Conservation (phyloP, 2,329 filamentous ascomycete genomes). For the Monilinia fructicola region DNA sequence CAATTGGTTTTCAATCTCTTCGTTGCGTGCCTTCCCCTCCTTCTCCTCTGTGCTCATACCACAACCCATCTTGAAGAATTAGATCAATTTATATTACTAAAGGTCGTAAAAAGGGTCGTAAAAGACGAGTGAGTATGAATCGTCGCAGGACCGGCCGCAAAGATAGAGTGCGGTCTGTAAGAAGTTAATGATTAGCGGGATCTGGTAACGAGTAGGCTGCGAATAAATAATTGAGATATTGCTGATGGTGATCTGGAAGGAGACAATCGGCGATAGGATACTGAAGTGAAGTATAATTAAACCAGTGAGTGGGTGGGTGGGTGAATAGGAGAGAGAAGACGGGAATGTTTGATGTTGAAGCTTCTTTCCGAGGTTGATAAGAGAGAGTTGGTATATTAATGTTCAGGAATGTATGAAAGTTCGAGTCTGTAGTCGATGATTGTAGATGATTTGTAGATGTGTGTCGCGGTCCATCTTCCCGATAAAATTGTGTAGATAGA, state of each 20-base stretch:
- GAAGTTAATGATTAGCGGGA: constrained; percentile 20
- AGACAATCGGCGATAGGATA: not conserved
- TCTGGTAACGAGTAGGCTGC: not conserved
- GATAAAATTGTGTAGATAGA: not conserved
- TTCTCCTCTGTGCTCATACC: constrained; percentile 99
- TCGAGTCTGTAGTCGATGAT: not conserved
- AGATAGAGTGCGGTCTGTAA: constrained; percentile 63
- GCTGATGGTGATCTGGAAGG: constrained; percentile 5
- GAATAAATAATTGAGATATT: constrained; percentile 6
- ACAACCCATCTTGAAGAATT: constrained; percentile 84
- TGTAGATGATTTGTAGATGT: not conserved
- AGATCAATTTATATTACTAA: constrained; percentile 18
- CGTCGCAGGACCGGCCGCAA: constrained; percentile 25
- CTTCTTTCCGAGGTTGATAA: not conserved
- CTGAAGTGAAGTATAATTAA: not conserved
- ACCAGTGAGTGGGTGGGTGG: not conserved
- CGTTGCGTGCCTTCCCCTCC: constrained; percentile 99
- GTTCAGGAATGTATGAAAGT: not conserved
- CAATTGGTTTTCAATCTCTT: constrained; percentile 99
- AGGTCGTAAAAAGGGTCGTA: constrained; percentile 23
- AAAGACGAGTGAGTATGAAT: constrained; percentile 13
- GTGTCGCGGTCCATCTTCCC: constrained; percentile 7
- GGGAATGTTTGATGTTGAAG: constrained; percentile 1
- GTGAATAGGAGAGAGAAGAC: constrained; percentile 8
- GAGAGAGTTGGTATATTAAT: not conserved